These are phyloP conservation scores for Rhizopogon vesiculosus DNA, from an alignment of 768 basidiomycete species.

Conservation along the genomic window DNA sequence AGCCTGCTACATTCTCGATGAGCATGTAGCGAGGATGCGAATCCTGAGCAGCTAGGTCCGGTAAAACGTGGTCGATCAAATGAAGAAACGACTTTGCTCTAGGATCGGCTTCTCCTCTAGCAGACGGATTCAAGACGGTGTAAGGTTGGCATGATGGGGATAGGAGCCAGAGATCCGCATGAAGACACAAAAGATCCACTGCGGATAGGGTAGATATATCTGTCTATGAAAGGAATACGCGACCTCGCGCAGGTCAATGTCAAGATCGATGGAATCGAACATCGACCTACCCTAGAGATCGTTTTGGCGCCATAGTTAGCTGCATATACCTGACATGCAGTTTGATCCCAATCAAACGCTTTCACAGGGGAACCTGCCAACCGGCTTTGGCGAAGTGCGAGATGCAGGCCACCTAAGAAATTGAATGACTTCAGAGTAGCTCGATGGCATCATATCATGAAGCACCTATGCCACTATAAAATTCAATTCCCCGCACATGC, in stretches of 20 bases:
- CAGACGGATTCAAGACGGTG: slow-evolving; percentile 69
- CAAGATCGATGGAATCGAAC: not conserved
- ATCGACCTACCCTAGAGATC: slow-evolving; percentile 43
- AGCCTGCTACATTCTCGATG: slow-evolving; percentile 80
- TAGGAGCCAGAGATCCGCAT: slow-evolving; percentile 69
- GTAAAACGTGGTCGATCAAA: slow-evolving; percentile 59
- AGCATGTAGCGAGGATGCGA: slow-evolving; percentile 56
- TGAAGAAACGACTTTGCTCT: slow-evolving; percentile 74
- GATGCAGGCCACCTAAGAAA: slow-evolving; percentile 62
- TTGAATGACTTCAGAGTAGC: not conserved
- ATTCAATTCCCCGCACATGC: slow-evolving; percentile 42
- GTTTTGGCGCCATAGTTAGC: slow-evolving; percentile 49
- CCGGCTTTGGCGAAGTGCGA: slow-evolving; percentile 52
- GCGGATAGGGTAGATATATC: slow-evolving; percentile 62
- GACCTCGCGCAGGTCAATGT: not conserved
- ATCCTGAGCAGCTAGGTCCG: slow-evolving; percentile 41
- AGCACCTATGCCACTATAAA: slow-evolving; percentile 78
- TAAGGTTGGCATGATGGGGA: slow-evolving; percentile 86
- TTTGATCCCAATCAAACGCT: slow-evolving; percentile 85
- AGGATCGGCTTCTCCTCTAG: slow-evolving; percentile 68
- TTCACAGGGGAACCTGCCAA: slow-evolving; percentile 45
- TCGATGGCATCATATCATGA: not conserved
- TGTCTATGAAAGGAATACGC: slow-evolving; percentile 26
- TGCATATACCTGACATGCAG: slow-evolving; percentile 64
- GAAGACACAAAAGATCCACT: slow-evolving; percentile 35